These are phyloP conservation scores for Diaporthe caulivora DNA, from an alignment of 2,329 filamentous ascomycete genomes.

Conservation along the genomic window DNA sequence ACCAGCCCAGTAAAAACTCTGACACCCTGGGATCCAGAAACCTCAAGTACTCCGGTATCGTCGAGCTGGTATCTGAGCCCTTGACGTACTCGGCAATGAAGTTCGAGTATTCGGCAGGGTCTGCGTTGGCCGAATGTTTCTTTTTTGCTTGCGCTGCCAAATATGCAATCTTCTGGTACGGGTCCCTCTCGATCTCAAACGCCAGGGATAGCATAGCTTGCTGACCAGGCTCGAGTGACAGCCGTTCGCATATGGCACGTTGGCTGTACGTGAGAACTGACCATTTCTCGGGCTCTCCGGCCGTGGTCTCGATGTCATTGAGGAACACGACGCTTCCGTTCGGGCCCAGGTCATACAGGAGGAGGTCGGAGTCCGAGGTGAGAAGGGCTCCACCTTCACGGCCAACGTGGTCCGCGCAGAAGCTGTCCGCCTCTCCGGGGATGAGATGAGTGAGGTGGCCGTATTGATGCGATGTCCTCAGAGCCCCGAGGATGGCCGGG, in stretches of 20 bases:
- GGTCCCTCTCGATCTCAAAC: constrained; percentile 49
- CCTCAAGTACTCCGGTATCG: background rate
- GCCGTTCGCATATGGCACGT: constrained; percentile 42
- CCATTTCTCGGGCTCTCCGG: constrained; percentile 41
- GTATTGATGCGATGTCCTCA: constrained; percentile 62
- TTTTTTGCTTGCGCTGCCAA: constrained; percentile 43
- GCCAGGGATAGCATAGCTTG: constrained; percentile 46
- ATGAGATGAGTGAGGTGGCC: constrained; percentile 67
- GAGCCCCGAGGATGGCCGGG: constrained; percentile 78
- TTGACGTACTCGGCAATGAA: constrained; percentile 44
- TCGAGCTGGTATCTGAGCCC: background rate
- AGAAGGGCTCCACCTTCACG: constrained; percentile 69
- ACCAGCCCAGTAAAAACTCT: constrained; percentile 45
- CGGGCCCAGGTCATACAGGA: constrained; percentile 77
- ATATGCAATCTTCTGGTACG: constrained; percentile 42
- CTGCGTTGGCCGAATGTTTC: constrained; percentile 31
- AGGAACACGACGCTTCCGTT: constrained; percentile 77
- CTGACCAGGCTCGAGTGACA: constrained; percentile 43
- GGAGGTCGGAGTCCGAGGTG: constrained; percentile 89
- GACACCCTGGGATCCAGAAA: constrained; percentile 47
- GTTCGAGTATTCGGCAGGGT: constrained; percentile 42
- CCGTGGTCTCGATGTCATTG: constrained; percentile 65
- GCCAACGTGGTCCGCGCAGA: constrained; percentile 77
- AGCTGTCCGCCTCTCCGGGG: constrained; percentile 86
- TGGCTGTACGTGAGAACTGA: constrained; percentile 43